phyloP scores from a whole-genome alignment of 768 basidiomycete genomes.

The Lyophyllum shimeji region DNA sequence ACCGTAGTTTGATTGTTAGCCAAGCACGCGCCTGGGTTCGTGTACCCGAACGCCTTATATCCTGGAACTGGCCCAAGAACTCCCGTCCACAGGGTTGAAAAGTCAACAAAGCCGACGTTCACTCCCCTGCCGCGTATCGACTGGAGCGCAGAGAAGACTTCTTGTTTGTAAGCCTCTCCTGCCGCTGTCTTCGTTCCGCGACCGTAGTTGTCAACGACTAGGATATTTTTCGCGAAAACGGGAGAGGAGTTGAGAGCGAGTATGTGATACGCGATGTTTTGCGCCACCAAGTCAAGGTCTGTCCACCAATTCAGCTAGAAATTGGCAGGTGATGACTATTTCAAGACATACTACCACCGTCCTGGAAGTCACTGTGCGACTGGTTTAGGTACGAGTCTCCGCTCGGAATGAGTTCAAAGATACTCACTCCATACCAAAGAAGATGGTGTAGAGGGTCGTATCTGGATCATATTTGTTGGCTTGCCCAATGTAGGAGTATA shows the following conservation, averaged over 20 bases:
- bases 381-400: not conserved
- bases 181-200: constrained; percentile 36
- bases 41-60: constrained; percentile 48
- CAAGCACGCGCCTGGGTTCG: constrained; percentile 26
- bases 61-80: constrained; percentile 41
- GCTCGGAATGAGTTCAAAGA: not conserved
- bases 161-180: constrained; percentile 46
- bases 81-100: constrained; percentile 47
- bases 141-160: constrained; percentile 40
- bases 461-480: constrained; percentile 27
- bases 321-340: constrained; percentile 21
- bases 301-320: constrained; percentile 11
- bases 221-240: constrained; percentile 46
- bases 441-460: constrained; percentile 48
- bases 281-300: constrained; percentile 32
- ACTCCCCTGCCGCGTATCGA: constrained; percentile 27
- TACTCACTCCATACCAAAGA: constrained; percentile 54
- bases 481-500: constrained; percentile 21
- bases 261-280: constrained; percentile 39
- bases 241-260: constrained; percentile 41
- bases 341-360: constrained; percentile 29
- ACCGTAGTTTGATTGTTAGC: constrained; percentile 10
- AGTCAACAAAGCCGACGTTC: constrained; percentile 47
- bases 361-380: constrained; percentile 37
- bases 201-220: constrained; percentile 53